Evolutionary conservation across 2,329 filamentous ascomycete species (phyloP), one percentile per base, ranked within the genome.

Genomic region (Zymoseptoria tritici): DNA sequence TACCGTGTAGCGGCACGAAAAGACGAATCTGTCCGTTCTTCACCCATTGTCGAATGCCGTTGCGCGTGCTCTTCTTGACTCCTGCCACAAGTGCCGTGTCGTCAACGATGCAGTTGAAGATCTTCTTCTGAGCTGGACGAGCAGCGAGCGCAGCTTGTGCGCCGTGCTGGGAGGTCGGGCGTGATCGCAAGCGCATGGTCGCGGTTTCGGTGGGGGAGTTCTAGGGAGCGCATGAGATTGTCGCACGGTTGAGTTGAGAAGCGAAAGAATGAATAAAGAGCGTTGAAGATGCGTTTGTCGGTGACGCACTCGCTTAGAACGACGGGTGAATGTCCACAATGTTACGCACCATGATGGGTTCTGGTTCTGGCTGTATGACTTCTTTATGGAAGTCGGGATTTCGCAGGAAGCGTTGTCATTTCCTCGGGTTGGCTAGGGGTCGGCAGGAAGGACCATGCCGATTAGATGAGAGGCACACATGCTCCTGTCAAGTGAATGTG

Each of bases 21-120:
- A 81, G 74, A 64, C 77, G 74, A 54, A 81, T 79, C 64, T 78
- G 75, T 60, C 76, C 78, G 62, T 77, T 77, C 60, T 75, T 73
- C 49, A 80, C 74, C 79, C 79, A 81, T 69, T 80, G 79, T 68
- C 77, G 73, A 62, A 81, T 79, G 56, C 79, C 79, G 66, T 81
- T 79, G 63, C 78, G 73, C 58, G 79, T 80, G 70, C 76, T 79
- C 68, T 75, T 78, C 73, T 80, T 80, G 54, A 79, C 77, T 60
- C 79, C 79, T 49, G 78, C 78, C 58, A 80, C 74, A 63, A 81
- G 68, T 31, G 79, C 79, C 20, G 76, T 78, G 64, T 81, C 79
- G 67, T 81, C 79, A 64, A 80, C 77, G 64, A 81, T 80, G 69
- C 79, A 81, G 72, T 80, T 80, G 75, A 81, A 80, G 59, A 80